These are phyloP conservation scores for Picea glauca DNA, from an alignment of 75 land plant genomes.

Conservation along the genomic window DNA sequence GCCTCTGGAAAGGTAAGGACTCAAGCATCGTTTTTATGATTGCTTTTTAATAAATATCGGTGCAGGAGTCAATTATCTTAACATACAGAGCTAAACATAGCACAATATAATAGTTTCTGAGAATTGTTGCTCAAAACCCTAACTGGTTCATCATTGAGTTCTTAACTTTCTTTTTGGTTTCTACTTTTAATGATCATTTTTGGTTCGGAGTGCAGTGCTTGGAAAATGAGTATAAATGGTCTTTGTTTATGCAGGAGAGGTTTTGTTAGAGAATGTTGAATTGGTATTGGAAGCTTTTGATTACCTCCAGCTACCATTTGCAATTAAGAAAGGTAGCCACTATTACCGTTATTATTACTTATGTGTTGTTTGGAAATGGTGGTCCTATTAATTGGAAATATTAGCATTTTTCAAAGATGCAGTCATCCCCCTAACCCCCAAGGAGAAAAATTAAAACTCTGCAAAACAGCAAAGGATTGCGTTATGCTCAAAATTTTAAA, in stretches of 20 bases:
- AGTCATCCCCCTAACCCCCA: no score
- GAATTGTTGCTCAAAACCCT: neutral
- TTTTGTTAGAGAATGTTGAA: slow-evolving; percentile 77
- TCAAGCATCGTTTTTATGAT: neutral
- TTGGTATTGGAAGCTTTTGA: slow-evolving; percentile 94
- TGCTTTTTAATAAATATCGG: neutral
- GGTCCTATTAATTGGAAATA: no score
- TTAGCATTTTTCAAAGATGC: no score
- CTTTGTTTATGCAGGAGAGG: slow-evolving; percentile 64
- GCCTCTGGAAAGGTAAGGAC: slow-evolving; percentile 67
- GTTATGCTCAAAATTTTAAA: no score
- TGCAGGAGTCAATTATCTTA: no score
- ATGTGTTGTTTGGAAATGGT: no score
- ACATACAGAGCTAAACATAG: no score
- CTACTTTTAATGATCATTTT: neutral
- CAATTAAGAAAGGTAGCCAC: slow-evolving; percentile 68
- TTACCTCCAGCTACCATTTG: slow-evolving; percentile 87
- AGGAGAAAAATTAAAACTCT: no score
- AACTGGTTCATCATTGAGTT: neutral
- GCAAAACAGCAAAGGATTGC: no score
- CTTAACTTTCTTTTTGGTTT: neutral
- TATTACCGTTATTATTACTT: neutral
- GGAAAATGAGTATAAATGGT: neutral
- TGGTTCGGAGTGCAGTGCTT: neutral
- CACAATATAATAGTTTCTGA: neutral